These are phyloP conservation scores for Miscanthus sacchariflorus DNA, from an alignment of 202 grass and related monocot genomes.

Conservation along the genomic window DNA sequence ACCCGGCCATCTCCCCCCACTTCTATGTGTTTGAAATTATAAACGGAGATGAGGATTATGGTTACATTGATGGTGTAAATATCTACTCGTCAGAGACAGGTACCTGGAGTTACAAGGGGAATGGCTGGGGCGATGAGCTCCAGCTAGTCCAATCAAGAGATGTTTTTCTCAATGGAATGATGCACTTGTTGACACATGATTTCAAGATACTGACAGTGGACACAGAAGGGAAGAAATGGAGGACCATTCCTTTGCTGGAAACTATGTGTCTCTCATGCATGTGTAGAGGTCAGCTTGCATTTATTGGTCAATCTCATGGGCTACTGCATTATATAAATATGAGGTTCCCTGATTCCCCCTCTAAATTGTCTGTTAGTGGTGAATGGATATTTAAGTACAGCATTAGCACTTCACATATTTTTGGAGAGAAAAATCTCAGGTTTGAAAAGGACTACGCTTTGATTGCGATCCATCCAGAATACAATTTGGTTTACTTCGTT, in stretches of 20 bases:
- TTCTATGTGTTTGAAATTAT: conserved; percentile 26
- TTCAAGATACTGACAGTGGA: conserved; percentile 15
- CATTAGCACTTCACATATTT: conserved; percentile 1
- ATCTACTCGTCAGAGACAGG: conserved; percentile 25
- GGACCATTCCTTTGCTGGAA: conserved; percentile 34
- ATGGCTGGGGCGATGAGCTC: conserved; percentile 30
- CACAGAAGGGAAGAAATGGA: conserved; percentile 17
- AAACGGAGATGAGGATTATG: not conserved
- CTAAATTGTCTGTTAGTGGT: conserved; percentile 4
- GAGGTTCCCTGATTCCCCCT: not conserved
- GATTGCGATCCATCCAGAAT: conserved; percentile 22
- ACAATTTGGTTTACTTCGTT: conserved; percentile 15
- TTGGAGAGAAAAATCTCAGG: not conserved
- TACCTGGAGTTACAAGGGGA: conserved; percentile 7
- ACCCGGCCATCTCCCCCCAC: not conserved
- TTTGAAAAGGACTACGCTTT: conserved; percentile 20
- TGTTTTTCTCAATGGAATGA: conserved; percentile 39
- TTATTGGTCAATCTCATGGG: conserved; percentile 18
- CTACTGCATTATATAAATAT: conserved; percentile 27
- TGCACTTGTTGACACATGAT: not conserved
- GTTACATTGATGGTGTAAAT: not conserved
- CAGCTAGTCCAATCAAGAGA: not conserved
- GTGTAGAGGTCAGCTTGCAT: too few species aligned
- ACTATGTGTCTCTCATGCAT: not conserved
- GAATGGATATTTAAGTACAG: conserved; percentile 24